Evolutionary conservation across 2,329 filamentous ascomycete species (phyloP), one percentile per base, ranked within the genome.

Genomic region (Metarhizium humberi): DNA sequence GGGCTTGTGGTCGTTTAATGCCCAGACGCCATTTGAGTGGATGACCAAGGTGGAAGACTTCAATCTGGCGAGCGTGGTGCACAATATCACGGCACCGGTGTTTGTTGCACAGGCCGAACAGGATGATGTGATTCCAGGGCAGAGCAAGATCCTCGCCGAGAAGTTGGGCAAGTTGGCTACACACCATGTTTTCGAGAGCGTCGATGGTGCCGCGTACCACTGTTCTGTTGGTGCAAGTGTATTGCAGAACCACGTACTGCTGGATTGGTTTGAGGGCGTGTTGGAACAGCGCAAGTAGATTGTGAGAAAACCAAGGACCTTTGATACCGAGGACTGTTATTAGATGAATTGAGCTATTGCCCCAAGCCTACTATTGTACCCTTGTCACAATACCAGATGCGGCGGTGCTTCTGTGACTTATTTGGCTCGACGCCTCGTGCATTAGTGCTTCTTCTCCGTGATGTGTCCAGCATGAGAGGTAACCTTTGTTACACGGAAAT

Each of bases 1-100:
- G 34, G 62, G 62, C 6, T 51, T 64, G 16, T 65, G 62, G 62
- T 55, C 57, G 0, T 66, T 64, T 57, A 62, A 64, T 45, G 55
- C 56, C 3, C 42, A 52, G 32, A 61, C 60, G 1, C 55, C 62
- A 4, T 60, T 57, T 20, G 58, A 63, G 29, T 65, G 56, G 50
- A 42, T 60, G n/a, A 55, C 46, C n/a, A 11, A 47, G 13, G 34
- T 52, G 6, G 53, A 59, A n/a, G 32, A 56, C 13, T 64, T 60
- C 56, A 61, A 48, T 2, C 36, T 65, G 14, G 54, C 59, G 7
- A 50, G 55, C 0, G 55, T 65, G 3, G 51, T 56, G 6, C 47
- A 59, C 16, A 56, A 61, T 49, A 61, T 66, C 30, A 60, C 56
- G 25, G 51, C 54, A 30, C 58, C 63, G 3, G 51, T 62, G 11